A percentile compares a stretch with the other conserved stretches of the same genome.
Conservation (phyloP, 257 asterid genomes). For the Rehmannia glutinosa region DNA sequence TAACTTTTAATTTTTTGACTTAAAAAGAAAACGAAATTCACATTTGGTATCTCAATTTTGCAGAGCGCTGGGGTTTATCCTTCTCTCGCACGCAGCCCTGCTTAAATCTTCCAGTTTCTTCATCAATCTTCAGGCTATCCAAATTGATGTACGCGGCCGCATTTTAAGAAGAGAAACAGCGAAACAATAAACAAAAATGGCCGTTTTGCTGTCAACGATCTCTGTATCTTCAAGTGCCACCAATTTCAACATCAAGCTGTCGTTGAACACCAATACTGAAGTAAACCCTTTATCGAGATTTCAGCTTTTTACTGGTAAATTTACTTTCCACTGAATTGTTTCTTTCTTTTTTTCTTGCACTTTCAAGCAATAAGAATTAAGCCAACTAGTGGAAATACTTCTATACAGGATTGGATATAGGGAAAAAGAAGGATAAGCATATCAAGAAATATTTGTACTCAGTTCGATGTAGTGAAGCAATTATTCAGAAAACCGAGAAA, state of each 20-base stretch:
- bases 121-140: too few relatives aligned
- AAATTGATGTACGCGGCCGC: too few relatives aligned
- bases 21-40: too few relatives aligned
- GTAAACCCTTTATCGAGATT: slow-evolving; percentile 28
- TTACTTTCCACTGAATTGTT: neutral
- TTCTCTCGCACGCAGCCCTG: too few relatives aligned
- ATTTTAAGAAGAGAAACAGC: too few relatives aligned
- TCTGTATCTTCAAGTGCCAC: slow-evolving; percentile 33
- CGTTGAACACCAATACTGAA: slow-evolving; percentile 20
- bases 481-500: neutral
- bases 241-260: slow-evolving; percentile 25
- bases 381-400: slow-evolving; percentile 3
- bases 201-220: slow-evolving; percentile 32
- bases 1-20: too few relatives aligned
- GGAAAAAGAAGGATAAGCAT: slow-evolving; percentile 17
- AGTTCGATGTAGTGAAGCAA: slow-evolving; percentile 19
- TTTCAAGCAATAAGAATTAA: neutral
- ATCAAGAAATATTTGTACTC: slow-evolving; percentile 25
- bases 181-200: neutral
- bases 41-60: too few relatives aligned
- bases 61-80: too few relatives aligned
- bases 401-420: slow-evolving; percentile 34
- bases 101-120: too few relatives aligned
- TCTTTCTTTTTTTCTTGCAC: neutral
- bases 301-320: slow-evolving; percentile 48